Base-by-base conservation (phyloP, 441 rosid genomes). In the Syzygium malaccense region DNA sequence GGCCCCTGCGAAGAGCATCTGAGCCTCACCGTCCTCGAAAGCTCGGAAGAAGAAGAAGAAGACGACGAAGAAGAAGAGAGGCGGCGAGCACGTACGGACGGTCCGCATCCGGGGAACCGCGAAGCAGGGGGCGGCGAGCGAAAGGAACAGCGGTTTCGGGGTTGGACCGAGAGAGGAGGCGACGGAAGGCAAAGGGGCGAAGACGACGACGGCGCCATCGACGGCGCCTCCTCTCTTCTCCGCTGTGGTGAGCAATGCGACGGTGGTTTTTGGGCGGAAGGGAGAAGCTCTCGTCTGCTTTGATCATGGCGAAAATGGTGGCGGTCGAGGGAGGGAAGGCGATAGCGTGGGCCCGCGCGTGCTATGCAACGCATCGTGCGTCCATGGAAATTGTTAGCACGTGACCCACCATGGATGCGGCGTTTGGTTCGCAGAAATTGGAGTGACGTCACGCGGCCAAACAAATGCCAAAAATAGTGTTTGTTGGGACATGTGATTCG, bases 1-100 rank as follows among this genome's bases (percentile, higher is more conserved):
- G 91, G 88, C 84, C 91, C 91, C 88, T 49, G 92, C 85, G 93
- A 92, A 20, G 88, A 91, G 91, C 94, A 95, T 71, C 87, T 94
- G 85, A 91, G 88, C 23, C 87, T 94, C 83, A 90, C 62, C 51
- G 71, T n/a, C 85, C 85, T 64, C 8, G 60, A 85, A 55, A 26
- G 68, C 86, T 56, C 51, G 2, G 2, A 8, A 30, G 45, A 33
- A 33, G 48, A 9, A 68, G 86, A 18, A 45, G 33, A 3, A 17
- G 33, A 3, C n/a, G 41, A 0, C 37, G n/a, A 1, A 58, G 30
- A 0, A 28, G 64, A 0, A 51, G 60, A 23, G 48, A 85, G 0
- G 55, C 49, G 41, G 26, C 15, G 84, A 56, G 30, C 25, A 45
- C 45, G 51, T 23, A 37, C 41, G 37, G 64, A 15, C 56, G 4